Conservation (phyloP, 306 rosid genomes). For the Begonia fuchsioides region DNA sequence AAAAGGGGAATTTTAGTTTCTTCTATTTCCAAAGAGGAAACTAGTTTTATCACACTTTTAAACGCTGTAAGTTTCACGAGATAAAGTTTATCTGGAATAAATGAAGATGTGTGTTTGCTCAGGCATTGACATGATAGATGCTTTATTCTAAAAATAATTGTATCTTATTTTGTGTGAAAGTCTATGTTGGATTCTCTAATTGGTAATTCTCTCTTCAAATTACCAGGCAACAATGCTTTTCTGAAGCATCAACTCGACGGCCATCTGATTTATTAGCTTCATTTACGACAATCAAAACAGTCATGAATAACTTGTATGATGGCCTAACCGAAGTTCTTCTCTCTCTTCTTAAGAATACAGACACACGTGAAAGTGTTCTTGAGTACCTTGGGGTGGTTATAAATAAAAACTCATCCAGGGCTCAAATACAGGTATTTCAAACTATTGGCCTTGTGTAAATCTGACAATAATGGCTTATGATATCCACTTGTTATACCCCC, state of each 20-base stretch:
- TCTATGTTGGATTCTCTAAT: not conserved
- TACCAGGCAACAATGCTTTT: slow-evolving; percentile 85
- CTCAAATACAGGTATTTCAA: slow-evolving; percentile 72
- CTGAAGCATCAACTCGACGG: slow-evolving; percentile 75
- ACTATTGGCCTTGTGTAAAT: too few species aligned
- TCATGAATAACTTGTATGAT: slow-evolving; percentile 65
- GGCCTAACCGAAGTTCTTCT: slow-evolving; percentile 73
- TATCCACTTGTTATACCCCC: too few species aligned
- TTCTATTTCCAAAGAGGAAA: too few species aligned
- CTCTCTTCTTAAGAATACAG: slow-evolving; percentile 65
- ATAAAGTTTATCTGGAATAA: too few species aligned
- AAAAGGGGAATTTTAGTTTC: too few species aligned
- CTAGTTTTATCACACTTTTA: too few species aligned
- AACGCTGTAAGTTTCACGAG: too few species aligned
- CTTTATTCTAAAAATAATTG: too few species aligned
- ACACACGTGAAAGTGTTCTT: slow-evolving; percentile 70
- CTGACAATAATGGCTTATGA: too few species aligned
- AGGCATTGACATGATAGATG: not conserved
- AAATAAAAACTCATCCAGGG: slow-evolving; percentile 83
- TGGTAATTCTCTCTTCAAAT: slow-evolving; percentile 6
- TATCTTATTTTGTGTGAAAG: too few species aligned
- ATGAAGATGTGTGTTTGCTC: not conserved
- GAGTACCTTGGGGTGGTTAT: slow-evolving; percentile 90
- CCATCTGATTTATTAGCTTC: slow-evolving; percentile 75
- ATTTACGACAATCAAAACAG: slow-evolving; percentile 66